These are phyloP conservation scores for Rhizopogon salebrosus DNA, from an alignment of 768 basidiomycete species.

Conservation along the genomic window DNA sequence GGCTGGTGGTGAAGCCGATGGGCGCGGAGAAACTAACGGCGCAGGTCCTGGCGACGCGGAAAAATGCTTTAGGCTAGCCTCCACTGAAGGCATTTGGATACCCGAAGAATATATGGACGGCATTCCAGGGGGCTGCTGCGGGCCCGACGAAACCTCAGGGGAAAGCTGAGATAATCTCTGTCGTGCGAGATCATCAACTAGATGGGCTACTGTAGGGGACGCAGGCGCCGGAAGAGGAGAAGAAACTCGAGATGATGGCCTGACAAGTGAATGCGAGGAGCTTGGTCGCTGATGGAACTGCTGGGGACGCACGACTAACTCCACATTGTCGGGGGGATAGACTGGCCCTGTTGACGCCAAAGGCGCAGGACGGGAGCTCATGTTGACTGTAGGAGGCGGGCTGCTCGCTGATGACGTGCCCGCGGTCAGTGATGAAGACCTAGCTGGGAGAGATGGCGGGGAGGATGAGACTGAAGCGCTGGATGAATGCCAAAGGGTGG, in stretches of 20 bases:
- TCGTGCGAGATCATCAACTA: conserved; percentile 34
- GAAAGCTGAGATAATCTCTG: conserved; percentile 28
- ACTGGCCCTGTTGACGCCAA: background rate
- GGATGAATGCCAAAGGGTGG: background rate
- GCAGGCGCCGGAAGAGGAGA: background rate
- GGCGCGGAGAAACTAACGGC: conserved; percentile 17
- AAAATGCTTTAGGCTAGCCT: conserved; percentile 8
- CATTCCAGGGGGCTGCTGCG: conserved; percentile 9
- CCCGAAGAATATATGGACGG: conserved; percentile 42
- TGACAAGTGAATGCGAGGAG: background rate
- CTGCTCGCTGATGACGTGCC: background rate
- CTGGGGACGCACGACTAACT: conserved; percentile 1
- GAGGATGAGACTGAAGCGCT: conserved; percentile 4
- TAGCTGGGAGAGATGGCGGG: conserved; percentile 6
- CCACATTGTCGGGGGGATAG: background rate
- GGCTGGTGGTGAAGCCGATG: conserved; percentile 4
- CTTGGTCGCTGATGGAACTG: background rate
- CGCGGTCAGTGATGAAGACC: conserved; percentile 4
- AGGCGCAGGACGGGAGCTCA: conserved; percentile 10
- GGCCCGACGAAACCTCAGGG: background rate
- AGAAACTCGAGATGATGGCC: background rate
- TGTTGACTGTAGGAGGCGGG: conserved; percentile 9
- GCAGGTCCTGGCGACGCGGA: conserved; percentile 5
- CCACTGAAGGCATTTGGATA: conserved; percentile 24
- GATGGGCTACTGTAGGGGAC: conserved; percentile 19